A percentile compares a stretch with the other conserved stretches of the same genome.
Conservation (phyloP, 1,284 basidiomycete genomes). For the Salmacisia buchloeana region DNA sequence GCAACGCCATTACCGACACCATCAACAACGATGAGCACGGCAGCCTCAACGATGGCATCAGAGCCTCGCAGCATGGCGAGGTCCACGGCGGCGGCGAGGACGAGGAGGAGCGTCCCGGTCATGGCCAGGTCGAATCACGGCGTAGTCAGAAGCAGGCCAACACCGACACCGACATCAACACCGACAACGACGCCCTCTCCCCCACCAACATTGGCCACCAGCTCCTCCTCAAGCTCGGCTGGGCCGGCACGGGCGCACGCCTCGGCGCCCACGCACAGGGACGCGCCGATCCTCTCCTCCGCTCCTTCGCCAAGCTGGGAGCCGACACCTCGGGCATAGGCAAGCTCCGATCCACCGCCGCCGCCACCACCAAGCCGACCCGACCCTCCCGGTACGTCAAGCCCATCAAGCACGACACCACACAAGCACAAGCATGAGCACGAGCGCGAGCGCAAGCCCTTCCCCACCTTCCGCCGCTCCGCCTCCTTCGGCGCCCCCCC, state of each 20-base stretch:
- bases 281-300: background rate
- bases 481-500: background rate
- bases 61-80: no score
- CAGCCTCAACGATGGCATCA: no score
- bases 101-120: no score
- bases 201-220: background rate
- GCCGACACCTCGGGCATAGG: constrained; percentile 2
- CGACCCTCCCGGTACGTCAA: background rate
- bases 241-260: background rate
- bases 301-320: background rate
- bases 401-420: background rate
- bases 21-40: no score
- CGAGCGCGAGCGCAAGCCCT: background rate
- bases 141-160: no score
- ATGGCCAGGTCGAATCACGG: no score
- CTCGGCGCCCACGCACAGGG: background rate
- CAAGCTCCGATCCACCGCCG: constrained; percentile 4
- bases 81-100: no score
- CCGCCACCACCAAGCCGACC: background rate
- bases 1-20: no score
- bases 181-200: background rate
- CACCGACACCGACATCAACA: no score
- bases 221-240: constrained; percentile 1
- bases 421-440: no score
- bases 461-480: background rate